phyloP scores from a whole-genome alignment of 2,329 filamentous ascomycete genomes.

The Aspergillus sp. region DNA sequence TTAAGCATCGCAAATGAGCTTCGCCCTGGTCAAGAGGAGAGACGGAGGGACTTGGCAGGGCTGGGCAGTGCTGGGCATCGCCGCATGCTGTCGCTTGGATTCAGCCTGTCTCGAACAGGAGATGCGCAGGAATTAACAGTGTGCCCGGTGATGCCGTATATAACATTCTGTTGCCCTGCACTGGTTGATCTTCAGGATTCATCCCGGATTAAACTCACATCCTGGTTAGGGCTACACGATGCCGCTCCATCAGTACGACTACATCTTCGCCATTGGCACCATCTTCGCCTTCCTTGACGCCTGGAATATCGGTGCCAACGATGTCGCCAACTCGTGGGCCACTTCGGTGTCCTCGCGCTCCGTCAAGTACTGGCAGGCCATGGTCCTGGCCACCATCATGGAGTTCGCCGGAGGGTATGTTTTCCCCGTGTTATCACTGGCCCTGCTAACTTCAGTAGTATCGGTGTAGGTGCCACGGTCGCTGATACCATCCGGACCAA shows the following conservation, averaged over 20 bases:
- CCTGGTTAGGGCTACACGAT: neutral
- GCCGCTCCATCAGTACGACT: conserved; percentile 20
- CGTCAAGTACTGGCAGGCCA: conserved; percentile 20
- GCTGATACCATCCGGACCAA: conserved; percentile 21
- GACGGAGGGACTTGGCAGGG: neutral
- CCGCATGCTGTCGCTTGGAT: neutral
- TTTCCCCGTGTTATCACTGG: too few species aligned
- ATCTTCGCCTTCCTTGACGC: conserved; percentile 24
- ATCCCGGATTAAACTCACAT: neutral
- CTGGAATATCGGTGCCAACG: conserved; percentile 22
- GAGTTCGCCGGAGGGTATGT: conserved; percentile 18
- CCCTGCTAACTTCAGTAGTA: conserved; percentile 1
- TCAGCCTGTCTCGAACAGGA: neutral
- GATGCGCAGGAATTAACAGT: neutral
- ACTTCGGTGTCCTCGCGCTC: conserved; percentile 22
- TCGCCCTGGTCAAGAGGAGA: neutral
- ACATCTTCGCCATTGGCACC: conserved; percentile 20
- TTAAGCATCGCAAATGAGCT: neutral
- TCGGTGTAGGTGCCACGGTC: conserved; percentile 18
- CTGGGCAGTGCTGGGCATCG: neutral
- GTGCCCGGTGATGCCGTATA: conserved; percentile 3
- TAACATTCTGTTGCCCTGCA: neutral
- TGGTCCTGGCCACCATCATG: conserved; percentile 19
- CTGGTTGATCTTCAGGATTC: neutral
- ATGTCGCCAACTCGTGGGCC: conserved; percentile 23